Evolutionary conservation across 345 rosid genomes (phyloP).

Genomic region (Atalantia buxifolia): DNA sequence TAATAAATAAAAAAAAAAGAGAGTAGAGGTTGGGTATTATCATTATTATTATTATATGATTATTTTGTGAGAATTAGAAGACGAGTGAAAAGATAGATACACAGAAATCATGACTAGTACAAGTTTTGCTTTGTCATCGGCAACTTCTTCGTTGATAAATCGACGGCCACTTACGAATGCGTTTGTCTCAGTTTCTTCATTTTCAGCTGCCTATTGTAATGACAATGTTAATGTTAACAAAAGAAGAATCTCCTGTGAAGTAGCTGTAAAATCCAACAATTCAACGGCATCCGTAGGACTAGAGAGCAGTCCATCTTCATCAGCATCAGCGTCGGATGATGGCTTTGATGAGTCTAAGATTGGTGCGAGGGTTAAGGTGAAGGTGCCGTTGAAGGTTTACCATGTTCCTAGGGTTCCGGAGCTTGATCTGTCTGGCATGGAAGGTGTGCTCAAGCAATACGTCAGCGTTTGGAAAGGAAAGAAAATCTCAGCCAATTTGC

Average conservation of each 20-base stretch:
- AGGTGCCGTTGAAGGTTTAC: slow-evolving; percentile 75
- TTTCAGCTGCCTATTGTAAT: neutral
- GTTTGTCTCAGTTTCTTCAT: slow-evolving; percentile 6
- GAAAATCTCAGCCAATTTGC: slow-evolving; percentile 74
- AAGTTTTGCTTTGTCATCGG: slow-evolving; percentile 21
- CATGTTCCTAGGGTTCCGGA: slow-evolving; percentile 77
- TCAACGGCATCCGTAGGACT: slow-evolving; percentile 20
- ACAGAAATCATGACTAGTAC: slow-evolving; percentile 19
- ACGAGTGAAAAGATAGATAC: neutral
- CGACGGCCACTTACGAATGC: slow-evolving; percentile 7
- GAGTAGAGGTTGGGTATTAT: too few relatives aligned
- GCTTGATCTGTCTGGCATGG: slow-evolving; percentile 73
- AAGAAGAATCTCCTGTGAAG: slow-evolving; percentile 36
- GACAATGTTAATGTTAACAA: neutral
- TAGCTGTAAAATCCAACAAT: slow-evolving; percentile 30
- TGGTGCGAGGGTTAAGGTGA: slow-evolving; percentile 76
- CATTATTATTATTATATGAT: neutral
- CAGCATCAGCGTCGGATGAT: slow-evolving; percentile 14
- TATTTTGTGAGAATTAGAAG: neutral
- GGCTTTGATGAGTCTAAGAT: slow-evolving; percentile 27
- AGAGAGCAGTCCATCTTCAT: slow-evolving; percentile 18
- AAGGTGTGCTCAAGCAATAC: slow-evolving; percentile 73
- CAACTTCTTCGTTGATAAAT: slow-evolving; percentile 12
- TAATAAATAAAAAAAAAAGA: too few relatives aligned
- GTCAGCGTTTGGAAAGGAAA: slow-evolving; percentile 75